These are phyloP conservation scores for Carex pumila DNA, from an alignment of 176 grass and related monocot genomes.

Conservation along the genomic window DNA sequence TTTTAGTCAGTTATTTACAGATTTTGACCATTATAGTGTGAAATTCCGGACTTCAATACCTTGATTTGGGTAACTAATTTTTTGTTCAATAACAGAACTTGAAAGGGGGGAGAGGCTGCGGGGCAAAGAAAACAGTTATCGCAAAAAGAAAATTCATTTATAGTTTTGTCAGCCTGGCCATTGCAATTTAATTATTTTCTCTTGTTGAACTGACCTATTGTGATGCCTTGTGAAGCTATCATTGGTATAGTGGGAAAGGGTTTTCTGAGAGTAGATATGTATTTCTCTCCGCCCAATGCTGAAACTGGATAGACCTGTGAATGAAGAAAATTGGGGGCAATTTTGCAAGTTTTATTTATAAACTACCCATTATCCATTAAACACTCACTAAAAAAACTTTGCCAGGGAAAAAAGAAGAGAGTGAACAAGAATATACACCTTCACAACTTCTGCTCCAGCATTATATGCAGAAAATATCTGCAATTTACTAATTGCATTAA, in stretches of 20 bases:
- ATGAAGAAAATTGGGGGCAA: neutral
- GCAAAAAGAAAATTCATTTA: neutral
- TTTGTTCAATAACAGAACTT: neutral
- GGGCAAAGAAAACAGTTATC: neutral
- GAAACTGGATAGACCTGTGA: constrained; percentile 79
- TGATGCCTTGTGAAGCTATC: constrained; percentile 90
- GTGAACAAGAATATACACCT: constrained; percentile 33
- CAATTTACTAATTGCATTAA: neutral
- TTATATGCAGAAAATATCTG: constrained; percentile 74
- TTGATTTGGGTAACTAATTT: neutral
- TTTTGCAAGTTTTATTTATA: neutral
- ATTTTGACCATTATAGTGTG: neutral
- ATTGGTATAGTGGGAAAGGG: constrained; percentile 74
- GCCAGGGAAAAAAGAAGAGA: neutral
- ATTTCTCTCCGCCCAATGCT: constrained; percentile 59
- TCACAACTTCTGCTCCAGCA: constrained; percentile 61
- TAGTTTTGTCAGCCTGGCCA: neutral
- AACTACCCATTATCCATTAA: neutral
- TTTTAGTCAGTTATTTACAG: neutral
- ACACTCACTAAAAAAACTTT: constrained; percentile 7
- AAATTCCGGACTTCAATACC: neutral
- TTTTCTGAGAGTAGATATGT: constrained; percentile 85
- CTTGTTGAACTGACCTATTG: constrained; percentile 31
- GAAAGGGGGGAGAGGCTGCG: neutral
- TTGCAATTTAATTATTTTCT: neutral